Evolutionary conservation across 2,329 filamentous ascomycete genomes (phyloP), one percentile per base, ranked within the genome.

Genomic region (Cercospora zeae-maydis): DNA sequence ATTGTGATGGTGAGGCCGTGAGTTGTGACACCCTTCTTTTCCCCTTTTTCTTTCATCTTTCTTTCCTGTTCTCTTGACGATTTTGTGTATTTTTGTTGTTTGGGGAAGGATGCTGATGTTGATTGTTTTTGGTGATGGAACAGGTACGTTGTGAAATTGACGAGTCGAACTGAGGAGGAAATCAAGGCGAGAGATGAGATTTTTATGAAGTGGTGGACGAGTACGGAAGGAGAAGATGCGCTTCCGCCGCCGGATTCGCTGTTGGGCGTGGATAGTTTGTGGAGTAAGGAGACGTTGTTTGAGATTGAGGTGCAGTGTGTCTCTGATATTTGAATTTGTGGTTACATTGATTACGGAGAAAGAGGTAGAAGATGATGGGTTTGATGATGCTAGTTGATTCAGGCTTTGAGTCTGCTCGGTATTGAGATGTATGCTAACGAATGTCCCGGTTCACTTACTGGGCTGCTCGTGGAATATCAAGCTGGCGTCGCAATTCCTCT

Each of bases 101-200:
- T 42, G 34, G 53, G 3, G 24, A 3, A 3, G 24, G 6, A 3
- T 27, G 24, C 6, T 27, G 24, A 27, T 27, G 24, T 27, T 27
- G 24, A 27, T 27, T 27, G 3, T 27, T 27, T 27, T 27, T 27
- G 8, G 57, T 37, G 4, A 7, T 10, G 16, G 4, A 24, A 11
- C 21, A 59, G 66, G 39, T 69, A 69, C 45, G 63, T 69, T n/a
- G 67, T 69, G n/a, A 59, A 60, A 21, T 49, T 66, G 51, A 59
- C 57, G 27, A 42, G 49, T 42, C 30, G 58, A 2, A 59, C 19
- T 7, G 37, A 19, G 10, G 61, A 64, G 52, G 63, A 67, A 4
- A 59, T 61, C 11, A 33, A 63, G 21, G 62, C 58, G 16, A 49
- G 60, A 21, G 54, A 59, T 19, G 52, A 62, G 2, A 52, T 61